Evolutionary conservation across 352 stramenopile genomes (phyloP), one percentile per base, ranked within the genome.

Genomic region (Phytopythium oedochilum): DNA sequence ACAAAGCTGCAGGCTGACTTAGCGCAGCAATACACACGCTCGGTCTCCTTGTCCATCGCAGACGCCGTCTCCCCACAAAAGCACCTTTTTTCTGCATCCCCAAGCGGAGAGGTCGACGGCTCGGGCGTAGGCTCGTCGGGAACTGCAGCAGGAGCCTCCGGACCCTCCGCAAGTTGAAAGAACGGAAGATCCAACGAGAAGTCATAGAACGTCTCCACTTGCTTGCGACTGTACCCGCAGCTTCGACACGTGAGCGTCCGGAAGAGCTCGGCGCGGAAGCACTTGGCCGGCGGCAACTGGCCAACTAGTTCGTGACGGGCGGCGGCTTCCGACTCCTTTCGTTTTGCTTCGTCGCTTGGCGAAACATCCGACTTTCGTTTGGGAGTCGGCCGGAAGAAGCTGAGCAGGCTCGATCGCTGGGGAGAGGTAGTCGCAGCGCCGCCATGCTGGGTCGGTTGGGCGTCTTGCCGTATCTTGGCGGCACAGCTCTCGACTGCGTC

Each of bases 141-240:
- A 3, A 18, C 12, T 9, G 29, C 25, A 9, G 18, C 18, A 5
- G 18, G 11, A 17, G 15, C 31, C 0, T 20, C 11, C 15, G 31
- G 23, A 25, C 47, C 47, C 53, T 51, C 31, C 65, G 56, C 32
- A 51, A 55, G 45, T 54, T 39, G n/a, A 58, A 63, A 53, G 51
- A 79, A 75, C 22, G 86, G 83, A 14, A 96, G 53, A 65, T 96
- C 86, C 17, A 96, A 60, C 4, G 86, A 94, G 55, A 96, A 91
- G 49, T 96, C 83, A 51, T 91, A 91, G 56, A 94, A 96, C 34
- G 73, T 81, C 57, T 96, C 86, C 9, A 82, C 62, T 53, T 91
- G 70, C 49, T 85, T 86, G 25, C 86, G 78, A 26, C 69, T 91
- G 71, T 93, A 94, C 14, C 69, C 67, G 63, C 86, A 96, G 26